Evolutionary conservation across 2,329 filamentous ascomycete species (phyloP).

Genomic region (Trichoderma koningiopsis): DNA sequence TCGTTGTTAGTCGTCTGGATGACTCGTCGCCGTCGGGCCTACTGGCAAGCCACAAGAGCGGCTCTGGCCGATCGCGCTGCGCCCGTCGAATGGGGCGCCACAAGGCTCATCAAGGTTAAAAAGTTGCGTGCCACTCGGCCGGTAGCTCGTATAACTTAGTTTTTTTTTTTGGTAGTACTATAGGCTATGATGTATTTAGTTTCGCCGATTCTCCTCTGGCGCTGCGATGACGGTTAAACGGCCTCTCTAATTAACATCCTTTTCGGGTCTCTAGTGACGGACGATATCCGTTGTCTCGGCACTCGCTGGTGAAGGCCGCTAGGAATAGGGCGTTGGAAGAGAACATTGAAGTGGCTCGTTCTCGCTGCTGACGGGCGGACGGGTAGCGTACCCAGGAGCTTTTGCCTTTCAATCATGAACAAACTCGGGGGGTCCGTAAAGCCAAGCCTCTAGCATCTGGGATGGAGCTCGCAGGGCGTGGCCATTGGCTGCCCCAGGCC

Average conservation of each 20-base stretch:
- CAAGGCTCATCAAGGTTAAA: neutral
- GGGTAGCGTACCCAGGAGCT: neutral
- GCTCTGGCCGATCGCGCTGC: conserved; percentile 5
- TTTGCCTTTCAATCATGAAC: neutral
- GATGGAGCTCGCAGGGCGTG: neutral
- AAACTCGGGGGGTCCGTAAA: neutral
- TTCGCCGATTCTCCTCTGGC: neutral
- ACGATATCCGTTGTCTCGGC: neutral
- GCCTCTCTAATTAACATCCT: neutral
- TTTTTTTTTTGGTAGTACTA: no score
- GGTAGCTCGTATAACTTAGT: neutral
- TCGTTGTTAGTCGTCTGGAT: neutral
- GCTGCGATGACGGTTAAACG: neutral
- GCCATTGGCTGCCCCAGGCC: conserved; percentile 8
- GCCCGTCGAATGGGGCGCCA: neutral
- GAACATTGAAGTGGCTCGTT: neutral
- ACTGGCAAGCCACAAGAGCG: conserved; percentile 10
- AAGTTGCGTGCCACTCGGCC: neutral
- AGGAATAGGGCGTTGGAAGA: neutral
- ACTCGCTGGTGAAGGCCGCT: neutral
- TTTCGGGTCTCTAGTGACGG: neutral
- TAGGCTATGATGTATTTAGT: neutral
- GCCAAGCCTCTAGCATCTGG: conserved; percentile 6
- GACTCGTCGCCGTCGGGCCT: conserved; percentile 2
- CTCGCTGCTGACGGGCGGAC: neutral